These are phyloP conservation scores for Elaeagnus macrophylla DNA, from an alignment of 306 rosid species.

Conservation along the genomic window DNA sequence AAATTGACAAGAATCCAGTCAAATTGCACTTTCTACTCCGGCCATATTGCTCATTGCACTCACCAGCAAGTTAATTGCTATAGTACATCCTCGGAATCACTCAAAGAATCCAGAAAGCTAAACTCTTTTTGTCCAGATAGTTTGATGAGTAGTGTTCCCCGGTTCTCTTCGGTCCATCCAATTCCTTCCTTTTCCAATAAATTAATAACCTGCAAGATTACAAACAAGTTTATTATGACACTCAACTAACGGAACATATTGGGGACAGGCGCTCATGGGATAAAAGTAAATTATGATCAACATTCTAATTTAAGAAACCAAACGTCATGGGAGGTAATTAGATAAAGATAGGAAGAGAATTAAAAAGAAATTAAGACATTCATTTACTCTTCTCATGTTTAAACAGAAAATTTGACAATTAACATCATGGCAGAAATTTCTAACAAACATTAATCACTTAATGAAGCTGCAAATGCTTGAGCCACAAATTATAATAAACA, in stretches of 20 bases:
- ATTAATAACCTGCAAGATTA: constrained; percentile 39
- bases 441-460: too few species aligned
- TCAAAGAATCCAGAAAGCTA: constrained; percentile 45
- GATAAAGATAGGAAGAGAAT: too few species aligned
- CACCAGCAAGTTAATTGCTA: not conserved
- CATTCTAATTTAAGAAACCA: too few species aligned
- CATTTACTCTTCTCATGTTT: too few species aligned
- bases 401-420: too few species aligned
- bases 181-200: constrained; percentile 54
- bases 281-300: not conserved
- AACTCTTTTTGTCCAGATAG: constrained; percentile 49
- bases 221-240: constrained; percentile 6
- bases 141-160: constrained; percentile 67
- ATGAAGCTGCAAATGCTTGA: too few species aligned
- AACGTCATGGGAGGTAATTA: too few species aligned
- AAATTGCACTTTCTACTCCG: too few species aligned
- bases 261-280: not conserved
- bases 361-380: too few species aligned
- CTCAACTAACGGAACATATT: not conserved
- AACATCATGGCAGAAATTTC: too few species aligned
- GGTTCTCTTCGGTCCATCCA: constrained; percentile 80
- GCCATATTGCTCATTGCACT: not conserved
- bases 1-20: too few species aligned
- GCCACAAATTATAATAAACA: too few species aligned
- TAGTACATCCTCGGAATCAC: constrained; percentile 35